Percentiles rank a stretch among this genome's conserved stretches.
phyloP scores from a whole-genome alignment of 2,329 filamentous ascomycete genomes.

The Venturia pyrina region DNA sequence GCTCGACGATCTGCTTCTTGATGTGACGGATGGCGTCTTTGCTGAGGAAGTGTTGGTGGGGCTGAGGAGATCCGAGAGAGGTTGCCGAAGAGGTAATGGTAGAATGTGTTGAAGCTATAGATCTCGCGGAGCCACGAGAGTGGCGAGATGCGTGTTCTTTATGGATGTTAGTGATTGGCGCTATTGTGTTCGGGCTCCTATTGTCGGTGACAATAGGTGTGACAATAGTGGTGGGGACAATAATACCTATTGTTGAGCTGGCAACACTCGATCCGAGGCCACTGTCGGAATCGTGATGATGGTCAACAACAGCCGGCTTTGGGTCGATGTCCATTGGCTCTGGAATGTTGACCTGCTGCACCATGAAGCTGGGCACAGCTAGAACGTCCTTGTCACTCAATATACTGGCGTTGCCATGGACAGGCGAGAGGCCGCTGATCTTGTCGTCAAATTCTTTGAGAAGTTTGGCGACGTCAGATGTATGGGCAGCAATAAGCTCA shows the following conservation, averaged over 20 bases:
- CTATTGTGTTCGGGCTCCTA: constrained; percentile 31
- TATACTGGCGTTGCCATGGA: constrained; percentile 22
- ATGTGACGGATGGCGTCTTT: constrained; percentile 65
- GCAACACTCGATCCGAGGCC: constrained; percentile 76
- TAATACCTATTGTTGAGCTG: constrained; percentile 38
- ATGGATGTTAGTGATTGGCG: constrained; percentile 23
- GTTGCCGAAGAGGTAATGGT: constrained; percentile 37
- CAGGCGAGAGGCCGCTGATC: constrained; percentile 18
- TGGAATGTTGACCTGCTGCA: constrained; percentile 26
- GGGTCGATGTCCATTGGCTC: constrained; percentile 29
- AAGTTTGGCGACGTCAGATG: constrained; percentile 34
- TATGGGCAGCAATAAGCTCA: constrained; percentile 22
- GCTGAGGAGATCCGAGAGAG: constrained; percentile 23
- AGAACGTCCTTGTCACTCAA: constrained; percentile 39
- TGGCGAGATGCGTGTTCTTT: constrained; percentile 20
- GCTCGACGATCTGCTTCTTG: constrained; percentile 63
- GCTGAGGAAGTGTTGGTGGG: constrained; percentile 50
- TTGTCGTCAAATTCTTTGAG: constrained; percentile 37
- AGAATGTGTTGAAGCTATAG: constrained; percentile 25
- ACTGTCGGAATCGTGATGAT: constrained; percentile 73
- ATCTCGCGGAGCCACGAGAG: constrained; percentile 28
- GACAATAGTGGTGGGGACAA: constrained; percentile 6
- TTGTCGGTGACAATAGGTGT: neutral
- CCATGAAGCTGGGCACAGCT: constrained; percentile 36
- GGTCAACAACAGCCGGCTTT: constrained; percentile 34